phyloP scores from a whole-genome alignment of 495 filamentous ascomycete genomes.

The Lineolata rhizophorae region DNA sequence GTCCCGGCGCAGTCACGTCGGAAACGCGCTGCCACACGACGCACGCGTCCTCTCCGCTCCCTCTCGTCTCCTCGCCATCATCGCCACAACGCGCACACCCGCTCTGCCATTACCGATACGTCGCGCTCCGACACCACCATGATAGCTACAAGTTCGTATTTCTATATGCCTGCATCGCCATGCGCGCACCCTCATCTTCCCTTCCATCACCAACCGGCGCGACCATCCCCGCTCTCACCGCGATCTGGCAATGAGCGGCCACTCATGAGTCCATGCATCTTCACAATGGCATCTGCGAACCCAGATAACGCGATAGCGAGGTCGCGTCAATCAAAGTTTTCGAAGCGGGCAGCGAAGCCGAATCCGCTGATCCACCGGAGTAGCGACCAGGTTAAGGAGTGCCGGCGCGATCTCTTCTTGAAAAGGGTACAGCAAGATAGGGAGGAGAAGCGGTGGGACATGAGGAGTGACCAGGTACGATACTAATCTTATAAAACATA shows the following conservation, averaged over 20 bases:
- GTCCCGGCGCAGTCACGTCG: too few species aligned
- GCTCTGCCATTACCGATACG: too few species aligned
- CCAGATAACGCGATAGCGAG: not conserved
- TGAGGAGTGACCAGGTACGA: constrained; percentile 54
- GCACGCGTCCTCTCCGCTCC: too few species aligned
- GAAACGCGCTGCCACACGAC: too few species aligned
- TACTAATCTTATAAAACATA: not conserved
- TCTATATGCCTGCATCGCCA: too few species aligned
- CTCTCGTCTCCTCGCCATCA: too few species aligned
- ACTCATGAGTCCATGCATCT: constrained; percentile 5
- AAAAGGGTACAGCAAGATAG: constrained; percentile 50
- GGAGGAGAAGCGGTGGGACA: constrained; percentile 41
- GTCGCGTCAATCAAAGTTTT: constrained; percentile 4
- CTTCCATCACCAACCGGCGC: not conserved
- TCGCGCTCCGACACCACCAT: too few species aligned
- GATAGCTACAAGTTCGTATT: too few species aligned
- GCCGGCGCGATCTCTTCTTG: constrained; percentile 44
- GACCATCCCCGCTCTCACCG: constrained; percentile 17
- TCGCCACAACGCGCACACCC: too few species aligned
- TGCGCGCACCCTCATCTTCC: too few species aligned
- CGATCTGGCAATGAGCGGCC: constrained; percentile 15
- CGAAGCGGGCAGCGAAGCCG: constrained; percentile 16
- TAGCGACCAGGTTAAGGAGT: constrained; percentile 26
- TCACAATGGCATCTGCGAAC: constrained; percentile 3
- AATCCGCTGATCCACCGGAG: constrained; percentile 13